These are phyloP conservation scores for Pseudodiploospora longispora DNA, from an alignment of 2,329 filamentous ascomycete genomes.

Conservation along the genomic window DNA sequence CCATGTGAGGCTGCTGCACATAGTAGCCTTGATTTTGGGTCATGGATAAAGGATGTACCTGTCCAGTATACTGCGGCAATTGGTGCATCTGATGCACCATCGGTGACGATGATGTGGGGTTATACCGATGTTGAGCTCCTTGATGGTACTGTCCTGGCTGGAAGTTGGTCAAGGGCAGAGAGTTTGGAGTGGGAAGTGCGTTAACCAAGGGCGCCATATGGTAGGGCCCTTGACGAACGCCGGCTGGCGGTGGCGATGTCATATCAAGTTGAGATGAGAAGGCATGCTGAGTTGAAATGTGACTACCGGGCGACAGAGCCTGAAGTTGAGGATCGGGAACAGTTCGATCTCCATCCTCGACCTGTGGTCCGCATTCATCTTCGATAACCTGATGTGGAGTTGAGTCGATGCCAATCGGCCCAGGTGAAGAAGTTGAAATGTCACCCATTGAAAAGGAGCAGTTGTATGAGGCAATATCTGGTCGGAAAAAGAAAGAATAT, in stretches of 20 bases:
- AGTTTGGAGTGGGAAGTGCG: slow-evolving; percentile 33
- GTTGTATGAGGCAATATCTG: too few relatives aligned
- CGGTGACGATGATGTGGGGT: slow-evolving; percentile 26
- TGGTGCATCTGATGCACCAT: slow-evolving; percentile 31
- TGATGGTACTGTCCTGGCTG: slow-evolving; percentile 30
- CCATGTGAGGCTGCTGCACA: slow-evolving; percentile 35
- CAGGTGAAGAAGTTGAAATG: slow-evolving; percentile 16
- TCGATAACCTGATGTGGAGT: slow-evolving; percentile 9
- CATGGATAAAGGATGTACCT: slow-evolving; percentile 27
- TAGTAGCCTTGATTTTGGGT: slow-evolving; percentile 37
- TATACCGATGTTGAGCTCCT: slow-evolving; percentile 25
- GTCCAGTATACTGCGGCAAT: slow-evolving; percentile 32
- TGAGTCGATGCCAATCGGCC: slow-evolving; percentile 11
- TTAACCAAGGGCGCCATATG: slow-evolving; percentile 39
- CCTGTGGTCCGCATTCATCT: neutral
- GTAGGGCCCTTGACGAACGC: slow-evolving; percentile 26
- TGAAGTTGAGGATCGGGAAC: too few relatives aligned
- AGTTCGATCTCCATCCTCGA: too few relatives aligned
- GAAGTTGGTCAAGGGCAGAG: slow-evolving; percentile 35
- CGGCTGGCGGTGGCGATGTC: slow-evolving; percentile 20
- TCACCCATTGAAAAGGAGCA: slow-evolving; percentile 24
- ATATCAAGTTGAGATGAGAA: slow-evolving; percentile 37
- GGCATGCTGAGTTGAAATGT: slow-evolving; percentile 27
- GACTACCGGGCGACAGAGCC: neutral
- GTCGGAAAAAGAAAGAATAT: too few relatives aligned